A percentile compares a stretch with the other conserved stretches of the same genome.
Conservation (phyloP, 139 green algal species). For the Chlamydomonas sp. region DNA sequence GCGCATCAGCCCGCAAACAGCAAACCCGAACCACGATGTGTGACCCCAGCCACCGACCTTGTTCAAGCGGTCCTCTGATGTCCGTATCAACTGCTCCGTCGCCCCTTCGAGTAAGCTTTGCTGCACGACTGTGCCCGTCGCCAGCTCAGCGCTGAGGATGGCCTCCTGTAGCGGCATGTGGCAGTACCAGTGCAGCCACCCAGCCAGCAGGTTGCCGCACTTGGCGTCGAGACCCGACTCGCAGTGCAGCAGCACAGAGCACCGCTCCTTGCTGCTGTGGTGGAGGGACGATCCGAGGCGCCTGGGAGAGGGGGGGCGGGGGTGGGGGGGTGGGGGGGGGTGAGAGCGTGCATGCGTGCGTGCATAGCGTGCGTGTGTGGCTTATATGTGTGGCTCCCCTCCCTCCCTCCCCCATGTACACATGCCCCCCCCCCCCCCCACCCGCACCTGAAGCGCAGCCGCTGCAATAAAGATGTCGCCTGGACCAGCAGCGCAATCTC, state of each 20-base stretch:
- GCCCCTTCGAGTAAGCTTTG: conserved; percentile 27
- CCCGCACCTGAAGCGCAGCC: no score
- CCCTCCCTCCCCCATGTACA: no score
- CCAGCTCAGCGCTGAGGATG: conserved; percentile 24
- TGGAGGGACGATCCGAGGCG: conserved; percentile 8
- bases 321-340: no score
- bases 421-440: no score
- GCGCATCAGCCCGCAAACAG: no score
- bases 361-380: no score
- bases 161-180: conserved; percentile 40
- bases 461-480: no score
- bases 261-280: conserved; percentile 12
- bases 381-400: no score
- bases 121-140: background rate
- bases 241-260: conserved; percentile 42
- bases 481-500: no score
- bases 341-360: no score
- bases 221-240: conserved; percentile 23
- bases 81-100: conserved; percentile 35
- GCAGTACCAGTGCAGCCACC: conserved; percentile 53
- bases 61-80: conserved; percentile 34
- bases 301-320: background rate
- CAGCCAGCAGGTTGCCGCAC: conserved; percentile 43
- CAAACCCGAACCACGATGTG: background rate
- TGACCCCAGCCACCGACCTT: conserved; percentile 22